phyloP scores from a whole-genome alignment of 768 basidiomycete species.

The Suillus variegatus region DNA sequence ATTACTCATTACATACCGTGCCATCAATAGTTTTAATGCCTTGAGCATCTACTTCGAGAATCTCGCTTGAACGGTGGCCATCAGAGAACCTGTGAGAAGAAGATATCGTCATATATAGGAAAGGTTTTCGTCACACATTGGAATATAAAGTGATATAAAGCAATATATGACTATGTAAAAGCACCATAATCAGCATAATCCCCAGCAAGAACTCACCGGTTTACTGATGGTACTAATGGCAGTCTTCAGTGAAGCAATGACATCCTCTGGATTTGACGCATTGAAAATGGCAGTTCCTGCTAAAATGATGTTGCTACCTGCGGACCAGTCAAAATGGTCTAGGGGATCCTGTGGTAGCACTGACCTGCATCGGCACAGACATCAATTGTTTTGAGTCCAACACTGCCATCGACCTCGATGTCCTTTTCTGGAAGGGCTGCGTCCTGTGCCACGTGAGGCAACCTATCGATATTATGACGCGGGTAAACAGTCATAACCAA shows the following conservation, averaged over 20 bases:
- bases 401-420: constrained; percentile 97
- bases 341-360: constrained; percentile 14
- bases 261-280: constrained; percentile 72
- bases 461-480: constrained; percentile 10
- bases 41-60: constrained; percentile 15
- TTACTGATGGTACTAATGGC: constrained; percentile 49
- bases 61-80: constrained; percentile 32
- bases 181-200: too few relatives aligned
- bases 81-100: too few relatives aligned
- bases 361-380: constrained; percentile 87
- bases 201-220: too few relatives aligned
- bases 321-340: neutral
- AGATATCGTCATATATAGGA: too few relatives aligned
- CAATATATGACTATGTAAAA: too few relatives aligned
- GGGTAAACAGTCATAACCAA: constrained; percentile 99
- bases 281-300: constrained; percentile 96
- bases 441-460: constrained; percentile 46
- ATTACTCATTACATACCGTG: neutral
- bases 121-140: too few relatives aligned
- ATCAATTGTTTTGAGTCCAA: constrained; percentile 88
- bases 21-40: neutral
- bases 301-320: constrained; percentile 97
- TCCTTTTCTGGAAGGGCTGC: constrained; percentile 92
- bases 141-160: too few relatives aligned
- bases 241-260: constrained; percentile 72